phyloP scores from a whole-genome alignment of 1,139 yeast genomes.

The Hyphopichia fennica region DNA sequence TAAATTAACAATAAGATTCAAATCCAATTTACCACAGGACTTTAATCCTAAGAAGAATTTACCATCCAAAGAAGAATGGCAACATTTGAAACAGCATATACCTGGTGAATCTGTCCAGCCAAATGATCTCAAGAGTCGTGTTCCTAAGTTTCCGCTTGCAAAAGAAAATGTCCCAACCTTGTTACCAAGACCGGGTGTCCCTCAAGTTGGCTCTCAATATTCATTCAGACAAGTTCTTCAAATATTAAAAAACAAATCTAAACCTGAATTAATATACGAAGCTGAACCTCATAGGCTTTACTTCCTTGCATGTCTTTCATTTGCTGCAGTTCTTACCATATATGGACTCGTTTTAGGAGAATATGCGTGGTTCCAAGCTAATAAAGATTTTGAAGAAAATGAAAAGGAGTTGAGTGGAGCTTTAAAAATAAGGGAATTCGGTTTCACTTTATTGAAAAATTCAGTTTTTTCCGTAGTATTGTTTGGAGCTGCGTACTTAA shows the following conservation, averaged over 20 bases:
- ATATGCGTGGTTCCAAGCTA: conserved; percentile 58
- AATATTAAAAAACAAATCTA: conserved; percentile 52
- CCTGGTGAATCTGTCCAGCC: conserved; percentile 61
- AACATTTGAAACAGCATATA: conserved; percentile 48
- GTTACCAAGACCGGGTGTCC: conserved; percentile 72
- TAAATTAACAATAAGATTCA: conserved; percentile 12
- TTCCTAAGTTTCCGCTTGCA: conserved; percentile 66
- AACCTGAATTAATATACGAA: conserved; percentile 78
- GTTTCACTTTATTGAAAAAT: conserved; percentile 27
- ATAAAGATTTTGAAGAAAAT: conserved; percentile 60
- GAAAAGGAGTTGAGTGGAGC: conserved; percentile 40
- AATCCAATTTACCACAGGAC: conserved; percentile 29
- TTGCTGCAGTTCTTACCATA: conserved; percentile 65
- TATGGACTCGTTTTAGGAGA: conserved; percentile 65
- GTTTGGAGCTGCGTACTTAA: conserved; percentile 42
- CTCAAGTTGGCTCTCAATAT: conserved; percentile 58
- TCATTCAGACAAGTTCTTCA: conserved; percentile 65
- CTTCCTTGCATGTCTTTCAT: conserved; percentile 66
- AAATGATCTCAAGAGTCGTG: conserved; percentile 47
- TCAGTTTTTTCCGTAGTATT: conserved; percentile 38
- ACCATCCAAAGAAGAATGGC: conserved; percentile 45
- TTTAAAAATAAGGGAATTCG: conserved; percentile 40
- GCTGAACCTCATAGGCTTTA: conserved; percentile 81
- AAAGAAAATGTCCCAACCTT: conserved; percentile 69
- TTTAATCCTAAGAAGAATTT: conserved; percentile 25